Evolutionary conservation across 2,329 filamentous ascomycete species (phyloP), one percentile per base, ranked within the genome.

Genomic region (Zymoseptoria crescenta): DNA sequence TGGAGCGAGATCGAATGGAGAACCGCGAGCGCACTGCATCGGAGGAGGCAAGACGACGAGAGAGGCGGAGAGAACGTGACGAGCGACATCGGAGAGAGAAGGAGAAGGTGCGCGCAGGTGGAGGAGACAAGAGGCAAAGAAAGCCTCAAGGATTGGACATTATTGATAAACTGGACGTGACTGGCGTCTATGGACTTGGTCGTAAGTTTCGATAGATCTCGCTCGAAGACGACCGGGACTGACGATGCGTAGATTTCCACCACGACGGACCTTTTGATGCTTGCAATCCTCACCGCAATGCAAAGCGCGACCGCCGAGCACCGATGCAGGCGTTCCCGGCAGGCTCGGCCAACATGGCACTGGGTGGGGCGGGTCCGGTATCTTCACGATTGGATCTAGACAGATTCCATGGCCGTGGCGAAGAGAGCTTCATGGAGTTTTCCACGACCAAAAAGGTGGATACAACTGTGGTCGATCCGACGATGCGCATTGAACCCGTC

Each of bases 261-360:
- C 94, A 99, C 71, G 94, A 97, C 70, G 94, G 94, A 0, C 94
- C 94, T 4, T 99, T 96, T 69, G 94, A 99, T 74, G 94, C 94
- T 20, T 89, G 94, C 73, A 96, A 96, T 74, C 91, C 94, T 4
- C 89, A 96, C 73, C 89, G 94, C 64, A 99, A 97, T 74, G 86
- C 89, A 59, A 88, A 89, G 70, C 89, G 87, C 68, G 86, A 87
- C 69, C 85, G 87, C 61, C 86, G 88, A 57, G 91, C 94, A 6
- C 94, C 94, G 0, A 96, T 99, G 91, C 87, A 96, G 73, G 94
- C 94, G 1, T 99, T 97, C 75, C 91, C 94, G 21, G 89, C 90
- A 69, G 91, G 89, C 68, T 96, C 91, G 1, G 83, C 89, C 61
- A 99, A 99, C 79, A 97, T 96, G 79, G 87, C 87, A 1, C 77